These are phyloP conservation scores for Fagus sylvatica DNA, from an alignment of 306 rosid genomes.

Conservation along the genomic window DNA sequence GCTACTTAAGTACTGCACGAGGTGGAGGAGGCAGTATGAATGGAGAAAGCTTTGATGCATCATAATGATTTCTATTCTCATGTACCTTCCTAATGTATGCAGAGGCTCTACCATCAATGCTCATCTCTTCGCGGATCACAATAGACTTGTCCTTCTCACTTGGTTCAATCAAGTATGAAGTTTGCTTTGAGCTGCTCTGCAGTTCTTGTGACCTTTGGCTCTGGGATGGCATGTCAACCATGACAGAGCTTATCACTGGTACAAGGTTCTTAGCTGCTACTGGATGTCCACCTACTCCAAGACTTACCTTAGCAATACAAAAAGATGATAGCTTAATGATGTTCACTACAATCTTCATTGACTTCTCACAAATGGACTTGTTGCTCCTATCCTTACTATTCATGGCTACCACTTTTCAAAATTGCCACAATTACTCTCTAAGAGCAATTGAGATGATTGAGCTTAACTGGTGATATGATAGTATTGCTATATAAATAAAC, in stretches of 20 bases:
- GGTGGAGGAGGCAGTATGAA: background rate
- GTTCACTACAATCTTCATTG: conserved; percentile 64
- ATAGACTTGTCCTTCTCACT: conserved; percentile 27
- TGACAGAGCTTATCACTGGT: conserved; percentile 11
- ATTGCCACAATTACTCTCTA: background rate
- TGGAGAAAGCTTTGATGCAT: conserved; percentile 14
- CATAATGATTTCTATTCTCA: conserved; percentile 40
- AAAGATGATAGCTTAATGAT: conserved; percentile 60
- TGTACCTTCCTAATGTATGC: conserved; percentile 54
- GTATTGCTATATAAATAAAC: conserved; percentile 21
- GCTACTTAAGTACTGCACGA: background rate
- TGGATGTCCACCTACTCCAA: conserved; percentile 19
- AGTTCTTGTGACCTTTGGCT: conserved; percentile 46
- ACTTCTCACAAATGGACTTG: conserved; percentile 61
- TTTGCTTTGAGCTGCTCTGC: conserved; percentile 32
- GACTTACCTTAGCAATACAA: conserved; percentile 39
- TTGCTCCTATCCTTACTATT: conserved; percentile 33
- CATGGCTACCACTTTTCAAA: conserved; percentile 28
- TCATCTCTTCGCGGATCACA: conserved; percentile 40
- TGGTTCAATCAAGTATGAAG: conserved; percentile 42
- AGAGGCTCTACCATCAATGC: conserved; percentile 61
- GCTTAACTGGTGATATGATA: background rate
- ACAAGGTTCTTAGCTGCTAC: conserved; percentile 6
- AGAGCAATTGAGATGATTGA: conserved; percentile 13
- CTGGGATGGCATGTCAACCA: conserved; percentile 19